A percentile compares a stretch with the other conserved stretches of the same genome.
Conservation (phyloP, 148 eudicot genomes). For the Amaranthus palmeri region DNA sequence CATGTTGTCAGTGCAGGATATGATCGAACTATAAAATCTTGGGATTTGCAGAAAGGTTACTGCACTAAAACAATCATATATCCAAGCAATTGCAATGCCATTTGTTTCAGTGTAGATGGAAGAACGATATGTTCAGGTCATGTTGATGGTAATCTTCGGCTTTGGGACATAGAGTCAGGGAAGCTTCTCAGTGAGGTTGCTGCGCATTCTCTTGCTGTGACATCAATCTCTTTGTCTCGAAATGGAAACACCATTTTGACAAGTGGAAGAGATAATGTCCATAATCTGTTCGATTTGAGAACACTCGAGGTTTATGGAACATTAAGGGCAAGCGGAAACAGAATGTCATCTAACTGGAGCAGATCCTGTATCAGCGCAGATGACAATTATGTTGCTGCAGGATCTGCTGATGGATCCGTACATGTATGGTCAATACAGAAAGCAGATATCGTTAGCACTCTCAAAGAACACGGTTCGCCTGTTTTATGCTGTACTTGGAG, state of each 20-base stretch:
- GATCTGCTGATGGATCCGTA: constrained; percentile 91
- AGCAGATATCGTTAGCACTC: constrained; percentile 59
- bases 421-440: constrained; percentile 69
- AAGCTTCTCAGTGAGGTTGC: constrained; percentile 80
- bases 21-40: constrained; percentile 81
- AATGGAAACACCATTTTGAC: constrained; percentile 71
- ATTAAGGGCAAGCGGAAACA: constrained; percentile 57
- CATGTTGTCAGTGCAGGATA: constrained; percentile 76
- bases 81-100: constrained; percentile 81
- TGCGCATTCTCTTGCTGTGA: constrained; percentile 77
- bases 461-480: constrained; percentile 69
- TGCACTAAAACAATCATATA: constrained; percentile 70
- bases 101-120: constrained; percentile 74
- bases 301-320: constrained; percentile 76
- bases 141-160: constrained; percentile 78
- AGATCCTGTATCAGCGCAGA: constrained; percentile 90
- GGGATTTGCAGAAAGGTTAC: constrained; percentile 90
- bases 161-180: constrained; percentile 86
- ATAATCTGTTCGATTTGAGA: constrained; percentile 76
- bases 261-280: constrained; percentile 90
- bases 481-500: constrained; percentile 91
- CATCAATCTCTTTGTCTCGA: constrained; percentile 71
- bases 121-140: constrained; percentile 88
- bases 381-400: constrained; percentile 84
- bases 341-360: constrained; percentile 94